phyloP scores from a whole-genome alignment of 257 asterid genomes.

The Solanum peruvianum region DNA sequence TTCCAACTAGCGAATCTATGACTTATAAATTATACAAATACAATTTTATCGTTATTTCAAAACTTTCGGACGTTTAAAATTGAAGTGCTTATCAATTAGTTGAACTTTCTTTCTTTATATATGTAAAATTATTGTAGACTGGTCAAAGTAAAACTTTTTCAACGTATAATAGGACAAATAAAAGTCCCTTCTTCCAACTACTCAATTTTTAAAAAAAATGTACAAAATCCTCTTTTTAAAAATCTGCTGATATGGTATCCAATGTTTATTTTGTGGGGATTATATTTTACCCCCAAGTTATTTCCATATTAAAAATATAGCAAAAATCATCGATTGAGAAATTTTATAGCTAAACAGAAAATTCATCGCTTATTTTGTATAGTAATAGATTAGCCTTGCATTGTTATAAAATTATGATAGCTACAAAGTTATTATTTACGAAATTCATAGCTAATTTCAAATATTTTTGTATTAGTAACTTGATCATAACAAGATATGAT shows the following conservation, averaged over 20 bases:
- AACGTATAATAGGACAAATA: not conserved
- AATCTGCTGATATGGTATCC: not conserved
- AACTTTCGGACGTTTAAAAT: not conserved
- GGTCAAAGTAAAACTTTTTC: not conserved
- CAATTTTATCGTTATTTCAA: not conserved
- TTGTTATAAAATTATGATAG: not conserved
- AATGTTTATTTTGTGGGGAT: not conserved
- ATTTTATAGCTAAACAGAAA: not conserved
- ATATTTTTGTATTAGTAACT: not conserved
- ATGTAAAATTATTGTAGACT: not conserved
- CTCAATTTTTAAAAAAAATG: not conserved
- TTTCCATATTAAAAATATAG: not conserved
- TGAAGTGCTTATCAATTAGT: not conserved
- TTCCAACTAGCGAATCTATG: rapidly evolving
- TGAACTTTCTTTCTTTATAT: not conserved
- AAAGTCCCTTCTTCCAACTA: not conserved
- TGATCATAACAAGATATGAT: not conserved
- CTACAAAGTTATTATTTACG: not conserved
- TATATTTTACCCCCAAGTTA: not conserved
- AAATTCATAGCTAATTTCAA: not conserved
- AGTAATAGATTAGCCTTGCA: not conserved
- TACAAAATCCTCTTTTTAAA: not conserved
- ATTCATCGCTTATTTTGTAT: not conserved
- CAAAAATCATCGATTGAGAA: not conserved
- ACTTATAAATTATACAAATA: rapidly evolving